Base-by-base conservation (phyloP, 176 grass and related monocot genomes). In the Triticum turgidum region DNA sequence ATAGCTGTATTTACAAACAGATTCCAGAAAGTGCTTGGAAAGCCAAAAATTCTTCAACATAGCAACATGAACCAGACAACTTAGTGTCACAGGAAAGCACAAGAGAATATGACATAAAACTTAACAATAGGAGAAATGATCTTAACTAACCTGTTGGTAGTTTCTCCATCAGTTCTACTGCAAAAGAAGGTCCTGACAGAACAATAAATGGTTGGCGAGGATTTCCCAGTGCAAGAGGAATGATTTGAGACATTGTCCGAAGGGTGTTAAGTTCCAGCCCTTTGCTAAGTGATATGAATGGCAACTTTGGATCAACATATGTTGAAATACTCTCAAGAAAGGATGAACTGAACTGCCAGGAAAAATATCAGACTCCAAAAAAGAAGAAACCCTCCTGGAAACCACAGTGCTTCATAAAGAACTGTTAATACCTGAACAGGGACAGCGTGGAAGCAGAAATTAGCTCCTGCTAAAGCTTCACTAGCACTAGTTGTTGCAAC, bases 381-480 rank as follows among this genome's bases (percentile, higher is more conserved):
- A 27, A 66, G 73, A 8, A 1, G 54, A 79, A 79, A 18, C 9
- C 24, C 6, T 44, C n/a, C 35, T 61, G 15, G 22, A 75, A 37
- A 8, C 21, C 65, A n/a, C 61, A 77, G 51, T 86, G 3, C 10
- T 81, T 65, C 14, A n/a, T 33, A 69, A 83, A 78, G 52, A 82
- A 87, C 12, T 79, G 29, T 59, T 83, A 90, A 87, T 94, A 98
- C 93, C 93, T 98, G 96, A 87, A 95, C 93, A 8, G 96, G 96
- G 74, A 98, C 91, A 86, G 96, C 96, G 85, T 98, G 96, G 80
- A 98, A 94, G 88, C 96, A 98, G 84, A 94, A 94, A 82, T 98
- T 93, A 37, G 96, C 96, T 83, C 89, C 88, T 59, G 90, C 86
- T 87, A 95, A 94, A 90, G 96, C 91, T 59, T 94, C 90, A 75